Evolutionary conservation across 2,329 filamentous ascomycete genomes (phyloP).

Genomic region (Colletotrichum sp.): DNA sequence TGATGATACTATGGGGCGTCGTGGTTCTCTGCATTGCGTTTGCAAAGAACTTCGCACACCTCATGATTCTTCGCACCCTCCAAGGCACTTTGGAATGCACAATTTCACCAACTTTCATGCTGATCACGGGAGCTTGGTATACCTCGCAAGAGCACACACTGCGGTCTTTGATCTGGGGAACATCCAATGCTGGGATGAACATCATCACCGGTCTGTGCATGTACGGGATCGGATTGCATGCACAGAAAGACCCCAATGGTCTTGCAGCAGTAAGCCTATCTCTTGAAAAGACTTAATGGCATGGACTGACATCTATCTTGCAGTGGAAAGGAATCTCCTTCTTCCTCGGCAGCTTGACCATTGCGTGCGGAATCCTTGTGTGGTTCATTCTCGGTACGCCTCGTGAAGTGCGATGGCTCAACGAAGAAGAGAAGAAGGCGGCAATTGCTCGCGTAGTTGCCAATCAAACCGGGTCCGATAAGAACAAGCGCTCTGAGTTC

Average conservation of each 20-base stretch:
- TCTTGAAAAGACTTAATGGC: accelerated
- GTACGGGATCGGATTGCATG: conserved; percentile 28
- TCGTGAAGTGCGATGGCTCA: conserved; percentile 33
- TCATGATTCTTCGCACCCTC: conserved; percentile 32
- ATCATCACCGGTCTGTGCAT: conserved; percentile 33
- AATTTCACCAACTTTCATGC: conserved; percentile 32
- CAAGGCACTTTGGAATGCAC: conserved; percentile 34
- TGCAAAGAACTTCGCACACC: conserved; percentile 31
- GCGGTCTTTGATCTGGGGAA: conserved; percentile 35
- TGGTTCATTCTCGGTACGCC: conserved; percentile 35
- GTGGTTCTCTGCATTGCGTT: conserved; percentile 33
- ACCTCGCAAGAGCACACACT: conserved; percentile 33
- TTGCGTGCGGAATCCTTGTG: conserved; percentile 24
- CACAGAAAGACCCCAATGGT: not conserved
- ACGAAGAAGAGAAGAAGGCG: conserved; percentile 29
- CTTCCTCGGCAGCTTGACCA: conserved; percentile 31
- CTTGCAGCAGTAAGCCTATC: not conserved
- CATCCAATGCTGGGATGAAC: conserved; percentile 35
- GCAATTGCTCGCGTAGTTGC: not conserved
- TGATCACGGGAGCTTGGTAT: conserved; percentile 37
- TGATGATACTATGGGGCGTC: conserved; percentile 37
- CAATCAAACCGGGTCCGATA: not conserved
- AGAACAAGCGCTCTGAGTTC: not conserved
- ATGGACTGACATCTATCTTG: not conserved
- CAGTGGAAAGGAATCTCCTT: conserved; percentile 32